Evolutionary conservation across 2,329 filamentous ascomycete genomes (phyloP).

Genomic region (Phyllosticta citriasiana): DNA sequence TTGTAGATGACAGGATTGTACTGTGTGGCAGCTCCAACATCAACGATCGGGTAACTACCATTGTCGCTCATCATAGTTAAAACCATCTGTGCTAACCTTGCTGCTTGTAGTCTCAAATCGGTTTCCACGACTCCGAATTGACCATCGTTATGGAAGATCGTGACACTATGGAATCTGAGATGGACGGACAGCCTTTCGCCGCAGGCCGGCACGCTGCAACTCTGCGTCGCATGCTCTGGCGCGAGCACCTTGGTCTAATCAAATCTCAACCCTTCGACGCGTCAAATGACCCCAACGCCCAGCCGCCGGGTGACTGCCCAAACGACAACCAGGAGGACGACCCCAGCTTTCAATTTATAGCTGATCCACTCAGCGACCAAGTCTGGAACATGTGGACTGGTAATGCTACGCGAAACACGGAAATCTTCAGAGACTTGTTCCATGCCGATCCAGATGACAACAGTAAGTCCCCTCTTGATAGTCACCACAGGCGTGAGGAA

Average conservation of each 20-base stretch:
- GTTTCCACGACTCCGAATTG: slow-evolving; percentile 83
- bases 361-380: slow-evolving; percentile 48
- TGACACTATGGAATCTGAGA: slow-evolving; percentile 56
- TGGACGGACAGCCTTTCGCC: slow-evolving; percentile 68
- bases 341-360: slow-evolving; percentile 44
- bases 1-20: slow-evolving; percentile 76
- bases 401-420: slow-evolving; percentile 60
- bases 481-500: neutral
- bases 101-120: slow-evolving; percentile 53
- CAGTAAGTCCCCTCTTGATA: slow-evolving; percentile 33
- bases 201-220: slow-evolving; percentile 77
- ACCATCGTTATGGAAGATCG: slow-evolving; percentile 84
- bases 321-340: slow-evolving; percentile 65
- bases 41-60: slow-evolving; percentile 59
- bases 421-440: slow-evolving; percentile 69
- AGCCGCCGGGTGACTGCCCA: slow-evolving; percentile 57
- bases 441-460: slow-evolving; percentile 83
- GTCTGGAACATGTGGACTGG: slow-evolving; percentile 58
- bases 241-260: slow-evolving; percentile 79
- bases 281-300: slow-evolving; percentile 61
- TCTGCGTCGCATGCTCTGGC: slow-evolving; percentile 73
- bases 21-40: slow-evolving; percentile 84
- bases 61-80: neutral
- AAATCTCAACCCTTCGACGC: slow-evolving; percentile 61
- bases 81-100: slow-evolving; percentile 13